phyloP scores from a whole-genome alignment of 192 early-diverging fungal species.

The Phlyctochytrium arcticum region DNA sequence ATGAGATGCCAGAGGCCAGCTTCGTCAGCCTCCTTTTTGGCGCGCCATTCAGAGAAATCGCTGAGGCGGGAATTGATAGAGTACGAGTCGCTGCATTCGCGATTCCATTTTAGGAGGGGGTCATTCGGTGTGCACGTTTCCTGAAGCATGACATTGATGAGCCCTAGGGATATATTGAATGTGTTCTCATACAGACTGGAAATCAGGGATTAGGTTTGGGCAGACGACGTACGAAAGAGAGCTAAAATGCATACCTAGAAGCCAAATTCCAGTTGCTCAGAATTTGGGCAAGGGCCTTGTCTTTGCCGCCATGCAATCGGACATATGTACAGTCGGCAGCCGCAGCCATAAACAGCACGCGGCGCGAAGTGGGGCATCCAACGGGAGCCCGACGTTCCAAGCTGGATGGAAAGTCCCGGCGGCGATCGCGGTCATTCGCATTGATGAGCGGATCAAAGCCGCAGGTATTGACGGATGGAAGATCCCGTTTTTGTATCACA shows the following conservation, averaged over 20 bases:
- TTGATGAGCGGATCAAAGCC: background rate
- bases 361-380: conserved; percentile 24
- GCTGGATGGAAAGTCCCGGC: background rate
- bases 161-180: conserved; percentile 81
- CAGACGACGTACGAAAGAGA: background rate
- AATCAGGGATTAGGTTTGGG: too few species aligned
- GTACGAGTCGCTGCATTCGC: conserved; percentile 59
- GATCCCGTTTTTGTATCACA: background rate
- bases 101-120: conserved; percentile 64
- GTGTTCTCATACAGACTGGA: conserved; percentile 75
- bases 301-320: conserved; percentile 27
- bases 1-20: conserved; percentile 90
- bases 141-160: conserved; percentile 74
- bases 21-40: conserved; percentile 61
- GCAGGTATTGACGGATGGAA: background rate
- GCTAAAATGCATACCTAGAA: conserved; percentile 41
- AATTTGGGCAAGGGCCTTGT: conserved; percentile 53
- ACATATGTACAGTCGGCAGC: conserved; percentile 53
- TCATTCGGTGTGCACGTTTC: conserved; percentile 35
- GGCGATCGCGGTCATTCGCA: background rate
- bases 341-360: conserved; percentile 43
- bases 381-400: conserved; percentile 16
- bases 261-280: conserved; percentile 81
- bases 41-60: conserved; percentile 91
- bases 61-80: conserved; percentile 68